Base-by-base conservation (phyloP, 495 filamentous ascomycete species). In the Talaromyces wortmannii region DNA sequence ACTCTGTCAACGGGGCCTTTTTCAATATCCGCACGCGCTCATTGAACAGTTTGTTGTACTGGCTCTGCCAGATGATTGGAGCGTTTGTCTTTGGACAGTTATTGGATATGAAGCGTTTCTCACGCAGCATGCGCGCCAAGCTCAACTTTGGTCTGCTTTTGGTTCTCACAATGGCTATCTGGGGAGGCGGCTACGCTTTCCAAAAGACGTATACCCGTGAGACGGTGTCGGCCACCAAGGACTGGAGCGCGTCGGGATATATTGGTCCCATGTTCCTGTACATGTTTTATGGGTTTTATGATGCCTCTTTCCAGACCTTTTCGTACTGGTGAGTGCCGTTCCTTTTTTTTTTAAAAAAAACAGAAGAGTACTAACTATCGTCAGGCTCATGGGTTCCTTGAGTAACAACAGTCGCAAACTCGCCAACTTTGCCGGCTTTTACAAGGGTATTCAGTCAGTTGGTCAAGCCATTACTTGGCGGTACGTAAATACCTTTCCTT, bases 361-460 rank as follows among this genome's bases (percentile, higher is more conserved):
- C 7, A 23, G n/a, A n/a, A n/a, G n/a, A n/a, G n/a, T n/a, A 57
- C 12, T 57, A 23, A 23, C 23, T 23, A 23, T 45, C 29, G 56
- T 6, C 57, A 91, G 87, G 87, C 89, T 87, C 72, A 96, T 97
- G 88, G 92, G 92, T 33, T 85, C 91, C 15, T 78, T 96, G 31
- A 89, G 85, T 62, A 96, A 97, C 77, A 95, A 94, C 47, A 82
- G 86, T 57, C 88, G 91, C 64, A 95, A 91, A 64, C 79, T 92
- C 17, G 92, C 92, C 72, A 95, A 96, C 75, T 88, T 94, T 62
- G 84, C 90, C 32, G 92, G 92, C 52, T 96, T 92, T 78, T 96
- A 96, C 80, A 96, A 96, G 65, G 90, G 89, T n/a, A 88, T 97
- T 61, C 92, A 97, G 71, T 94, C 89, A 31, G 91, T 90, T n/a